Evolutionary conservation across 2,329 filamentous ascomycete species (phyloP).

Genomic region (Aspergillus fumigatus): DNA sequence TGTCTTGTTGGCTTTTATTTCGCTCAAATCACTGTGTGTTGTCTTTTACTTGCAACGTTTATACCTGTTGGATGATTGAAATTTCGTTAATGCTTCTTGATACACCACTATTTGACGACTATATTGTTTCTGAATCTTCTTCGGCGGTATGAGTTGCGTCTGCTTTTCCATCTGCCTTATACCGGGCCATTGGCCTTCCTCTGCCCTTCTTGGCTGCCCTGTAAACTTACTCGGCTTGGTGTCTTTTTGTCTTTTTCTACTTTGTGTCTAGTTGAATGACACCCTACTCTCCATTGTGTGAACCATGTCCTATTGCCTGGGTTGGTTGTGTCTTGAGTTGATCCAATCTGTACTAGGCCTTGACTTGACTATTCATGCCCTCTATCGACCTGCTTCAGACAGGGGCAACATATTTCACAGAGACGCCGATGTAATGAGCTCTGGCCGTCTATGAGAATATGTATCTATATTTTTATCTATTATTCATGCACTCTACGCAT

Average conservation of each 20-base stretch:
- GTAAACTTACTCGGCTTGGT: not conserved
- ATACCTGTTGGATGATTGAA: not conserved
- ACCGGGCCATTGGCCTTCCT: not conserved
- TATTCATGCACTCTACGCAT: not conserved
- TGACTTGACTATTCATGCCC: not conserved
- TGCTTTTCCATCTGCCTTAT: not conserved
- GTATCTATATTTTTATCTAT: not conserved
- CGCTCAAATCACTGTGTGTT: not conserved
- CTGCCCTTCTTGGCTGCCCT: not conserved
- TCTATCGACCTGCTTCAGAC: not conserved
- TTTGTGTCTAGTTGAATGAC: not conserved
- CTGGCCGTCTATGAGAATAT: not conserved
- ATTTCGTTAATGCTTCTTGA: not conserved
- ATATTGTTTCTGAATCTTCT: not conserved
- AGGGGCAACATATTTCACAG: not conserved
- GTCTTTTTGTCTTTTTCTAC: not conserved
- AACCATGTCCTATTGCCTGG: not conserved
- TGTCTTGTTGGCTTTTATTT: not conserved
- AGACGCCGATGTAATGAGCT: not conserved
- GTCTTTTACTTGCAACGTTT: not conserved
- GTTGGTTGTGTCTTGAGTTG: not conserved
- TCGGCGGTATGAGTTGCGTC: not conserved
- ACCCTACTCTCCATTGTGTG: not conserved
- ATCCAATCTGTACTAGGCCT: not conserved
- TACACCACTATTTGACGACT: not conserved